Evolutionary conservation across 2,329 filamentous ascomycete genomes (phyloP), one percentile per base, ranked within the genome.

Genomic region (Fusarium sp.): DNA sequence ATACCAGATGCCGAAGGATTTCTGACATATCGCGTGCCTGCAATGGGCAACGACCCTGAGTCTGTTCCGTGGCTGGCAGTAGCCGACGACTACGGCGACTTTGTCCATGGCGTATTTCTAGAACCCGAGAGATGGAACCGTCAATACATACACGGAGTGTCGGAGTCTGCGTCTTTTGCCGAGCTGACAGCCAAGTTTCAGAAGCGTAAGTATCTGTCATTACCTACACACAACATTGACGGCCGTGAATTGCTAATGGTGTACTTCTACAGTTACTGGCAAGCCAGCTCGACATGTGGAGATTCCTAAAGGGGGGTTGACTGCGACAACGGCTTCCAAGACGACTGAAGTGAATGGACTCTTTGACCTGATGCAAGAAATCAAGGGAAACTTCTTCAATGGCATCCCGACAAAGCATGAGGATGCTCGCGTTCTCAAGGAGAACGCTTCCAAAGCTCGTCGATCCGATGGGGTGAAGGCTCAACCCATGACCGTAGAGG

Each of bases 41-140:
- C 63, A 20, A 65, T 65, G 63, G 63, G 63, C 10, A 65, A 65
- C 7, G 29, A 58, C 10, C 63, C 63, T 5, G 63, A 65, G n/a
- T 45, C 38, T 16, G 63, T 65, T 18, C 63, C 63, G 3, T 57
- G 52, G 38, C 16, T 57, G 5, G 62, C 62, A 20, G 62, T 57
- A 27, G 62, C 40, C 14, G 57, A 66, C 14, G n/a, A 59, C 57
- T 22, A 50, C 18, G 42, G 56, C n/a, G 35, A 59, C 45, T 42
- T 58, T 38, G 33, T 54, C 18, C 25, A 66, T 29, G 25, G 64
- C 45, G 63, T 59, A 2, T 65, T 65, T 16, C 36, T 65, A 8
- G 38, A 65, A 3, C 63, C 63, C 11, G 52, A 57, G 18, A 38
- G 22, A 6, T 65, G 62, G 62, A 57, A 31, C 57, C 36, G 29